Base-by-base conservation (phyloP, 1,284 basidiomycete genomes). In the Leccinum cinnamomeum region DNA sequence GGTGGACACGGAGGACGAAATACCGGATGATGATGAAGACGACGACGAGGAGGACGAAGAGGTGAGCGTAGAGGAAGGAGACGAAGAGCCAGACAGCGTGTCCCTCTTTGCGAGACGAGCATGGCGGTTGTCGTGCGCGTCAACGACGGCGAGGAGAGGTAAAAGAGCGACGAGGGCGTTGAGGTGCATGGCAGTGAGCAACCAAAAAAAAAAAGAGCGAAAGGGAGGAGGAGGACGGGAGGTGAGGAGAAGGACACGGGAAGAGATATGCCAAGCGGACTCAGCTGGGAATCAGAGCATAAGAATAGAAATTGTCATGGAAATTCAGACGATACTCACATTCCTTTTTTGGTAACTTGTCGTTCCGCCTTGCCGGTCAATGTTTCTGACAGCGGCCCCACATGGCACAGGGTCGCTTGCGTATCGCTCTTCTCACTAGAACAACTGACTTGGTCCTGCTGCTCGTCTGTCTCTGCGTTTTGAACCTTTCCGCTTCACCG, bases 141-240 rank as follows among this genome's bases (percentile, higher is more conserved):
- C 71, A 61, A 72, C 73, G 41, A 67, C 68, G 60, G 69, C 73
- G 65, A 79, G 63, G 64, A 81, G 63, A 62, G 78, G 67, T 41
- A 82, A 77, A 74, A 84, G 75, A 77, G 77, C 70, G 72, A 79
- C 70, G 58, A 83, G 64, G 67, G 76, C 70, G 68, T 75, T 70
- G 62, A 78, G 66, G 71, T 77, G 81, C 82, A 85, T 85, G 65
- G 68, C 53, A 63, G 18, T 65, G 39, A 58, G n/a, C 71, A 61
- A 61, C 61, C 57, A 61, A 65, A 1, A 64, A 58, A 23, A 54
- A n/a, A 46, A 46, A 6, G 63, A 68, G 23, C 55, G 68, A 28
- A n/a, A 14, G 10, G 50, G 8, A 5, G 20, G n/a, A 8, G 28
- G 28, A 20, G 8, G 12, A 7, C 5, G 23, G 12, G 23, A 23